Evolutionary conservation across 2,329 filamentous ascomycete species (phyloP), one percentile per base, ranked within the genome.

Genomic region (Colletotrichum sp.): DNA sequence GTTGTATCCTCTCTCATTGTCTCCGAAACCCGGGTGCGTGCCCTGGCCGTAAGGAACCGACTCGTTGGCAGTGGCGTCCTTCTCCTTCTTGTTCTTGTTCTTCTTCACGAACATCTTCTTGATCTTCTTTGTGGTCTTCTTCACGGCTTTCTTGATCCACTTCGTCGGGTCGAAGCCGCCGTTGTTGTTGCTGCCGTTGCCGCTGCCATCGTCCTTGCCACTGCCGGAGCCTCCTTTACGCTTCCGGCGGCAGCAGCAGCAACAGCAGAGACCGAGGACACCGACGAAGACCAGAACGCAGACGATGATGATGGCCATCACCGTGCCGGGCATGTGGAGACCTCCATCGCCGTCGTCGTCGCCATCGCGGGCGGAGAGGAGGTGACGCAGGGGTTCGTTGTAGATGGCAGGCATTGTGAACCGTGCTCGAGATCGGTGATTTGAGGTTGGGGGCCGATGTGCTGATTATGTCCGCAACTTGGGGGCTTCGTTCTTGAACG

Each of bases 101-200:
- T 73, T 73, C 71, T 44, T 73, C 8, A 44, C 22, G 13, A 73
- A 61, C 71, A 73, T 74, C 59, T 74, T 74, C 71, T 59, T 74
- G 32, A 70, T 70, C 71, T 74, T 74, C 57, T 74, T 74, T 11
- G 57, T 25, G 2, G 39, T 19, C 59, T 74, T 74, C 30, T 74
- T 74, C 25, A 70, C n/a, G 19, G 66, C 71, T 2, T 74, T 74
- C 25, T 74, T 70, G 57, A 70, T 64, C 36, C 60, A 70, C 44
- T 74, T 74, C 2, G 32, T 70, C 57, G 59, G 59, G n/a, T 74
- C 71, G 25, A 39, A 28, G 16, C 27, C 25, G 5, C 30, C 36
- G 7, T 74, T 73, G 34, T 48, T 57, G 30, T 44, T 57, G 71
- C 32, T 57, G 30, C 39, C 25, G 28, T 32, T 63, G 27, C 39